phyloP scores from a whole-genome alignment of 768 basidiomycete genomes.

The Hemileccinum impolitum region DNA sequence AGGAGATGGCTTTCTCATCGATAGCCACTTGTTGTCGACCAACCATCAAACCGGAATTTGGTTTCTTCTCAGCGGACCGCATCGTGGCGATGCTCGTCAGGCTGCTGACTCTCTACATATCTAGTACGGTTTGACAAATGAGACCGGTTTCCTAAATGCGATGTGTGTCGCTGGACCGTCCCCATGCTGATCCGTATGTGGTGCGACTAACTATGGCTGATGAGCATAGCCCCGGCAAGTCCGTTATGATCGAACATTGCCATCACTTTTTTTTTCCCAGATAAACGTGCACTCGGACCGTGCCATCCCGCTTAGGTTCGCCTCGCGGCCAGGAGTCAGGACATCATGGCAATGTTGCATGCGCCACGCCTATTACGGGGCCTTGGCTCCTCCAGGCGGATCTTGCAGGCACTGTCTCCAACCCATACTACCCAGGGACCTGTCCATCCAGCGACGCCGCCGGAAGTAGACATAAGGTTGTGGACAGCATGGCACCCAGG shows the following conservation, averaged over 20 bases:
- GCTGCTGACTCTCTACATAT: conserved; percentile 18
- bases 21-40: conserved; percentile 15
- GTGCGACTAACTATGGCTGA: conserved; percentile 15
- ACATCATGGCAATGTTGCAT: conserved; percentile 11
- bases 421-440: background rate
- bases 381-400: conserved; percentile 9
- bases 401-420: conserved; percentile 13
- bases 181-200: conserved; percentile 8
- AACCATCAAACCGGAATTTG: conserved; percentile 19
- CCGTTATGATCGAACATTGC: conserved; percentile 30
- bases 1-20: conserved; percentile 17
- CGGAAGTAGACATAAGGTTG: conserved; percentile 13
- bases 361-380: background rate
- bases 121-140: conserved; percentile 13
- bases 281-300: conserved; percentile 11
- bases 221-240: conserved; percentile 25
- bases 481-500: conserved; percentile 6
- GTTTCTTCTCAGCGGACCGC: conserved; percentile 10
- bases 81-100: conserved; percentile 26
- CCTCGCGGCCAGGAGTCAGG: background rate
- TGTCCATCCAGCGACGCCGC: conserved; percentile 13
- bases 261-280: conserved; percentile 14
- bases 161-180: conserved; percentile 3
- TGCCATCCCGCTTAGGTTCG: conserved; percentile 8
- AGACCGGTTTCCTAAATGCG: conserved; percentile 15